Base-by-base conservation (phyloP, 2,329 filamentous ascomycete species). In the Verticillium albo-atrum region DNA sequence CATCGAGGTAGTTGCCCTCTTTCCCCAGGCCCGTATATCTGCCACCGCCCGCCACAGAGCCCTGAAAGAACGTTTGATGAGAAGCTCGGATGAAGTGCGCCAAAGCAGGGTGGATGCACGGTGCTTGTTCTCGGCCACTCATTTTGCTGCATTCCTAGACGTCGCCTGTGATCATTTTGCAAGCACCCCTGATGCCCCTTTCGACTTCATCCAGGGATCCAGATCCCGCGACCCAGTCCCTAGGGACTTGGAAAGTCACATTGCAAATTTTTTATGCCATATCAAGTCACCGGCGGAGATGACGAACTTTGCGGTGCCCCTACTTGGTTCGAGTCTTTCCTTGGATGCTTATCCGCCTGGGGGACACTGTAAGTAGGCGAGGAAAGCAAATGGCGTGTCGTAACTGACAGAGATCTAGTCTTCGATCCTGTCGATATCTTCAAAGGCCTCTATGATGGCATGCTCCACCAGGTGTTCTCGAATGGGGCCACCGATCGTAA, bases 301-400 rank as follows among this genome's bases (percentile, higher is more conserved):
- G 17, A 55, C 51, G 1, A 23, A 32, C 23, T 60, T 60, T 17
- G 25, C 52, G 6, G 6, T 55, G 25, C 53, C 32, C 12, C 15
- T 60, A 7, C 54, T 60, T 17, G n/a, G 52, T 5, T 60, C 53
- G 6, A 60, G 59, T 28, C 57, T 60, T 26, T 34, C 56, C 12
- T 30, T 58, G 3, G 32, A 60, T 32, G n/a, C 57, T 5, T 60
- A 60, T 20, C 42, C 56, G 9, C 52, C 25, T 7, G 26, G n/a
- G 7, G 57, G 54, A 10, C 32, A 60, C 47, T 14, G 28, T 60
- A 60, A 9, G 25, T 37, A n/a, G 52, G 52, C 26, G 3, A 5
- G 12, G 17, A 54, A 54, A 27, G 52, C 52, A 12, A 54, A 54
- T 15, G 30, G 26, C 7, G 27, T 27, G 27, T n/a, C 28, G 30